These are phyloP conservation scores for Pyrenula aspistea DNA, from an alignment of 495 filamentous ascomycete species.

Conservation along the genomic window DNA sequence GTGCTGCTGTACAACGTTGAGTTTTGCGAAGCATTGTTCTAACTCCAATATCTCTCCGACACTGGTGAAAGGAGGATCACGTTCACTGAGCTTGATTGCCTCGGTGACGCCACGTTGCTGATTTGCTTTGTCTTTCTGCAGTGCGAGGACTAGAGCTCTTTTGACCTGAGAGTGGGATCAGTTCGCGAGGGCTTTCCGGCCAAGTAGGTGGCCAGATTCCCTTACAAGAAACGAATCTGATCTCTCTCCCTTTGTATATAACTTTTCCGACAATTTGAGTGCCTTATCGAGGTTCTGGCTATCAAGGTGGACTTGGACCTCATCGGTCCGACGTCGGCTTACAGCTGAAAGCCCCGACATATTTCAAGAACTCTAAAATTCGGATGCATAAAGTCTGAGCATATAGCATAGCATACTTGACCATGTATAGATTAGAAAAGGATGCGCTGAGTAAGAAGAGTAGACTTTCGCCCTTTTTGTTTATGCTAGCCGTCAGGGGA, in stretches of 20 bases:
- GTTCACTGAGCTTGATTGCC: constrained; percentile 30
- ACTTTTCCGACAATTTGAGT: constrained; percentile 45
- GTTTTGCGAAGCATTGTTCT: constrained; percentile 20
- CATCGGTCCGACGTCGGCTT: constrained; percentile 42
- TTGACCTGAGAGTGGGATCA: constrained; percentile 22
- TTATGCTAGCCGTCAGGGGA: background rate
- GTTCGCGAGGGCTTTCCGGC: background rate
- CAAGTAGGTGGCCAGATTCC: background rate
- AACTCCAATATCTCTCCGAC: constrained; percentile 37
- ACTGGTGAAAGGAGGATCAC: constrained; percentile 35
- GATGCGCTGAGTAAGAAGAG: background rate
- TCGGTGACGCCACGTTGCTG: constrained; percentile 32
- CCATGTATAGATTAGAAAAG: background rate
- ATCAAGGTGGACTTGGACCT: constrained; percentile 47
- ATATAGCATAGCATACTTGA: background rate
- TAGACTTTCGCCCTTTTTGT: background rate
- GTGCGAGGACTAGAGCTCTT: constrained; percentile 38
- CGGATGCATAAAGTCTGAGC: no score
- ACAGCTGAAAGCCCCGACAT: constrained; percentile 11
- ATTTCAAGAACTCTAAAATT: no score
- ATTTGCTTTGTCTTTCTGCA: constrained; percentile 30
- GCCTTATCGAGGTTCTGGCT: constrained; percentile 45
- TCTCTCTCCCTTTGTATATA: constrained; percentile 46
- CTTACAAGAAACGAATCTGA: background rate
- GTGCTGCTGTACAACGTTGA: constrained; percentile 17